phyloP scores from a whole-genome alignment of 306 rosid species.

The Dryas drummondii region DNA sequence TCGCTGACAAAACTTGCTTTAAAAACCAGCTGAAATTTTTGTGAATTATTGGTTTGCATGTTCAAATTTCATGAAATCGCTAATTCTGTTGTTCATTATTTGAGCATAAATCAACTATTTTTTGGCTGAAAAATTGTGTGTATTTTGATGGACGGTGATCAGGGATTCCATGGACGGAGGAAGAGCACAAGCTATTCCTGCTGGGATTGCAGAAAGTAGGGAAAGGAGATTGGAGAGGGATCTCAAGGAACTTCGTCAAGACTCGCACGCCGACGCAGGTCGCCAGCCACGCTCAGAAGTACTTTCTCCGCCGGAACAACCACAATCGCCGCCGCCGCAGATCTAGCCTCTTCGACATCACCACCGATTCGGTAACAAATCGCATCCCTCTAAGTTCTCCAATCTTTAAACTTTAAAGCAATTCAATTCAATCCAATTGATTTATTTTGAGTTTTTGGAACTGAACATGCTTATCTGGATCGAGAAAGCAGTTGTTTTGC shows the following conservation, averaged over 20 bases:
- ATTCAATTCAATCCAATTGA: neutral
- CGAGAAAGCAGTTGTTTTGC: neutral
- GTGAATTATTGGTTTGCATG: neutral
- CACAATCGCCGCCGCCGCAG: conserved; percentile 99
- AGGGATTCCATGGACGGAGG: conserved; percentile 99
- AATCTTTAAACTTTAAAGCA: neutral
- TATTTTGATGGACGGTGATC: conserved; percentile 31
- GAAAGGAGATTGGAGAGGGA: conserved; percentile 99
- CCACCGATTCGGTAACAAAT: conserved; percentile 80
- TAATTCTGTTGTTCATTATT: neutral
- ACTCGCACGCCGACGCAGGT: conserved; percentile 98
- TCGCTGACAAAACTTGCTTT: neutral
- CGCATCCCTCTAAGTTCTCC: neutral
- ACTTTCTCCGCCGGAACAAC: conserved; percentile 89
- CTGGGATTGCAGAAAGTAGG: conserved; percentile 93
- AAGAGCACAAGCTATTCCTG: conserved; percentile 91
- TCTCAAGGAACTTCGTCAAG: conserved; percentile 91
- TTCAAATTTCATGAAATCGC: neutral
- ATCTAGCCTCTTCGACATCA: conserved; percentile 97
- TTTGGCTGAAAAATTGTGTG: neutral
- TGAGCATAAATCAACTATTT: no score
- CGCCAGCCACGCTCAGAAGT: conserved; percentile 97
- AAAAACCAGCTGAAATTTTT: neutral
- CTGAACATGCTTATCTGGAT: neutral
- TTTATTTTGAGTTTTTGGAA: neutral